A percentile compares a stretch with the other conserved stretches of the same genome.
phyloP scores from a whole-genome alignment of 1,284 basidiomycete genomes.

The Leucoagaricus sp. region DNA sequence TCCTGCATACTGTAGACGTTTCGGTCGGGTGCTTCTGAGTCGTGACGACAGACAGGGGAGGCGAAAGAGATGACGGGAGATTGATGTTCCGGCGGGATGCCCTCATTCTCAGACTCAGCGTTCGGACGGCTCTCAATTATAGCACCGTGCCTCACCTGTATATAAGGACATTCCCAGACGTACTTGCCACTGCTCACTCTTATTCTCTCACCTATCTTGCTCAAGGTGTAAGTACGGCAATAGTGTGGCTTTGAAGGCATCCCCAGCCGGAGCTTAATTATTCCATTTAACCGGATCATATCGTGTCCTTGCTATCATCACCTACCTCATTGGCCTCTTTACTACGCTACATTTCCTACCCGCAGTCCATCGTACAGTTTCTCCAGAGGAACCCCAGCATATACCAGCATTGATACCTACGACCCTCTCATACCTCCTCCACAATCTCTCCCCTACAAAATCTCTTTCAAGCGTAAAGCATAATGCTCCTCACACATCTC shows the following conservation, averaged over 20 bases:
- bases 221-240: no score
- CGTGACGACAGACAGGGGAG: not conserved
- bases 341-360: not conserved
- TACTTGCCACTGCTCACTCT: not conserved
- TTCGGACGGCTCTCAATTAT: conserved; percentile 9
- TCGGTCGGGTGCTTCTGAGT: no score
- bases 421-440: not conserved
- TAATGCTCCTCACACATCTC: conserved; percentile 2
- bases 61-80: conserved; percentile 5
- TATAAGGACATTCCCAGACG: not conserved
- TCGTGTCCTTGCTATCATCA: not conserved
- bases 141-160: not conserved
- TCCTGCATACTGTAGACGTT: no score
- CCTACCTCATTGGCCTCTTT: not conserved
- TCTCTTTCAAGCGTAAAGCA: not conserved
- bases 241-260: no score
- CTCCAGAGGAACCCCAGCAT: no score
- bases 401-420: not conserved
- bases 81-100: conserved; percentile 9
- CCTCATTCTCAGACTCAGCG: conserved; percentile 3
- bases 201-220: not conserved
- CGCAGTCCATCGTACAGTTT: no score
- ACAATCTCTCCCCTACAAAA: not conserved
- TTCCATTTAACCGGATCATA: not conserved
- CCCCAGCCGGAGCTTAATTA: no score